These are phyloP conservation scores for Arthrobotrys pseudoclavata DNA, from an alignment of 2,329 filamentous ascomycete genomes.

Conservation along the genomic window DNA sequence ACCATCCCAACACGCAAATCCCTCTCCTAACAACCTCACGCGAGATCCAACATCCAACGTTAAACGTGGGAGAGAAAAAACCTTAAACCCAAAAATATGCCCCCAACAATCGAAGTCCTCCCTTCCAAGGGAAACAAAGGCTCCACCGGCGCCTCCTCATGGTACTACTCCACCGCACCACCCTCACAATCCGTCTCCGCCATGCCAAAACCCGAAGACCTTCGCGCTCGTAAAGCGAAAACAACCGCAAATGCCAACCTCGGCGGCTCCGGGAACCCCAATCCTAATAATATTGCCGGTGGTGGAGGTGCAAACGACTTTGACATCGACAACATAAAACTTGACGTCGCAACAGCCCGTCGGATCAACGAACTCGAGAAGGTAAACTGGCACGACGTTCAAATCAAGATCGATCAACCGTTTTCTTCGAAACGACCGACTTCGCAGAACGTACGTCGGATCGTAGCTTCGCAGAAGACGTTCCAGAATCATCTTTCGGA, in stretches of 20 bases:
- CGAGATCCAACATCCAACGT: not conserved
- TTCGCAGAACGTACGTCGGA: slow-evolving; percentile 79
- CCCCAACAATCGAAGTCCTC: slow-evolving; percentile 51
- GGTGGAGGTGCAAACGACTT: not conserved
- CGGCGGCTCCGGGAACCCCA: not conserved
- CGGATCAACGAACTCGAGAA: slow-evolving; percentile 85
- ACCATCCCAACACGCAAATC: slow-evolving; percentile 31
- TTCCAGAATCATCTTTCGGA: slow-evolving; percentile 87
- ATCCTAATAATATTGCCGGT: not conserved
- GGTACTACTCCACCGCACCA: slow-evolving; percentile 59
- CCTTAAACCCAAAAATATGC: slow-evolving; percentile 30
- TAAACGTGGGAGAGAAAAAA: not conserved
- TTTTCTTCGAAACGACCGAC: slow-evolving; percentile 59
- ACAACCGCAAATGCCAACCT: slow-evolving; percentile 35
- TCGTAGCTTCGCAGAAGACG: slow-evolving; percentile 83
- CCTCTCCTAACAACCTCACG: slow-evolving; percentile 18
- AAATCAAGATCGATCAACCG: slow-evolving; percentile 69
- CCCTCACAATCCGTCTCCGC: slow-evolving; percentile 60
- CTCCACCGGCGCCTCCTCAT: slow-evolving; percentile 53
- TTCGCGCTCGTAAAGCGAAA: slow-evolving; percentile 48
- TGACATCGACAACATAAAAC: slow-evolving; percentile 25
- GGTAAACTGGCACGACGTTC: slow-evolving; percentile 80
- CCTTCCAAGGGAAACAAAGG: slow-evolving; percentile 48
- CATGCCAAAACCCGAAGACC: slow-evolving; percentile 59
- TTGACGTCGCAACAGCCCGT: slow-evolving; percentile 65